Percentiles rank a stretch among this genome's conserved stretches.
Conservation (phyloP, 331 rosid species). For the Phaseolus coccineus region DNA sequence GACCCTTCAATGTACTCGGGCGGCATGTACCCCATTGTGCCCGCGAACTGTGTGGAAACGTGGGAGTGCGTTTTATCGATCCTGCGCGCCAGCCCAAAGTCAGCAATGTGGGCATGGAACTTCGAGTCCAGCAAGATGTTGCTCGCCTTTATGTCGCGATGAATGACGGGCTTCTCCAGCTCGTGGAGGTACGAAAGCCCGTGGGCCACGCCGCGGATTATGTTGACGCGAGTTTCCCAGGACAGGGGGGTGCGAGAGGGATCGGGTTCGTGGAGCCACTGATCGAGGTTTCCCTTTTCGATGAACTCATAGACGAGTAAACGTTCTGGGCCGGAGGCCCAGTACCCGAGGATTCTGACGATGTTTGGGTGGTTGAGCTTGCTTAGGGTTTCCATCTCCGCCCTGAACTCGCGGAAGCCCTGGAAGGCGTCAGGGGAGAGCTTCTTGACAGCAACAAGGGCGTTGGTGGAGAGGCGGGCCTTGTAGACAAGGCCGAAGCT, state of each 20-base stretch:
- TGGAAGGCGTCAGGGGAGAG: constrained; percentile 92
- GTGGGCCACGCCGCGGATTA: constrained; percentile 70
- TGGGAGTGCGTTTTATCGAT: constrained; percentile 62
- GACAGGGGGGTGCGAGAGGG: constrained; percentile 56
- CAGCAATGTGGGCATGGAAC: constrained; percentile 85
- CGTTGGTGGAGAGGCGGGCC: constrained; percentile 76
- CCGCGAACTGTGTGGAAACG: constrained; percentile 86
- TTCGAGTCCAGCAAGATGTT: constrained; percentile 69
- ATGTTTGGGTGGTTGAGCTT: constrained; percentile 71
- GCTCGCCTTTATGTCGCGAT: constrained; percentile 84
- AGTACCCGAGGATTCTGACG: constrained; percentile 79
- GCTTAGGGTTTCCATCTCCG: constrained; percentile 91
- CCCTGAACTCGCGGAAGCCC: constrained; percentile 93
- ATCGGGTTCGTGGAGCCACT: constrained; percentile 76
- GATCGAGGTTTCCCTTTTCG: constrained; percentile 76
- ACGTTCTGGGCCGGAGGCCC: constrained; percentile 75
- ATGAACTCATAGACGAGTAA: constrained; percentile 79
- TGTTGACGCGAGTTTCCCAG: constrained; percentile 65
- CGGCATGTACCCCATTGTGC: constrained; percentile 95
- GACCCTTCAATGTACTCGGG: constrained; percentile 80
- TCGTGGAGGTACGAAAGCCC: constrained; percentile 73
- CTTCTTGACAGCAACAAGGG: constrained; percentile 76
- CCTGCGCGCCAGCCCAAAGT: constrained; percentile 86
- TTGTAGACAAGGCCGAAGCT: constrained; percentile 91
- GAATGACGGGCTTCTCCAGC: constrained; percentile 76